These are phyloP conservation scores for Shiraia sp. DNA, from an alignment of 2,329 filamentous ascomycete species.

Conservation along the genomic window DNA sequence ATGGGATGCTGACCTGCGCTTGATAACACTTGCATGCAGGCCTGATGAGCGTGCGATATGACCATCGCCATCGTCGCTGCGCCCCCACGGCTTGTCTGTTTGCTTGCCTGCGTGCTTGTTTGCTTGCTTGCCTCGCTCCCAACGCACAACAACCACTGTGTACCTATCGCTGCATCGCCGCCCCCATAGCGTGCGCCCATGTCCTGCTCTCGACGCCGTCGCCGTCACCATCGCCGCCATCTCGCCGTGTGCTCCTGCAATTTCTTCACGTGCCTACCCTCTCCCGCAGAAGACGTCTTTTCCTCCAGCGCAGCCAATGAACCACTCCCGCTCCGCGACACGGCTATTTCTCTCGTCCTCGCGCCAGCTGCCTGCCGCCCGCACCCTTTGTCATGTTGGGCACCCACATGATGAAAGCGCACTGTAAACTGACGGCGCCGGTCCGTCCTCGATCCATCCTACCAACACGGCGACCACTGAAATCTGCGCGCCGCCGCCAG, in stretches of 20 bases:
- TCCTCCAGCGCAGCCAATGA: slow-evolving; percentile 20
- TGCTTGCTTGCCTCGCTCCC: no score
- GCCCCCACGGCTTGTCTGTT: slow-evolving; percentile 25
- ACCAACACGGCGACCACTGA: not conserved
- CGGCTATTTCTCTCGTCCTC: slow-evolving; percentile 8
- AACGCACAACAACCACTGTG: no score
- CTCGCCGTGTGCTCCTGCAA: slow-evolving; percentile 7
- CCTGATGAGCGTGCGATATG: slow-evolving; percentile 40
- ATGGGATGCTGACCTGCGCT: slow-evolving; percentile 5
- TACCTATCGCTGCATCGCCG: no score
- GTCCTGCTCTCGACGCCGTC: no score
- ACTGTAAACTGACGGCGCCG: slow-evolving; percentile 1
- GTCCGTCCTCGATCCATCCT: not conserved
- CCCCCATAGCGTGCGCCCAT: no score
- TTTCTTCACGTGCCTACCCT: no score
- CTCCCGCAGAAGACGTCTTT: no score
- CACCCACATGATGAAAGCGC: slow-evolving; percentile 16
- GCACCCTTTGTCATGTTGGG: slow-evolving; percentile 7
- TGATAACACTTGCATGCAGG: slow-evolving; percentile 37
- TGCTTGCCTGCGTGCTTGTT: slow-evolving; percentile 9
- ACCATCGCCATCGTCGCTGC: slow-evolving; percentile 24
- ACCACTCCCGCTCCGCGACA: slow-evolving; percentile 10
- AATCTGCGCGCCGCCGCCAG: not conserved
- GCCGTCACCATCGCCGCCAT: slow-evolving; percentile 2
- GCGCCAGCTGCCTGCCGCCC: slow-evolving; percentile 4